phyloP scores from a whole-genome alignment of 345 rosid genomes.

The Ailanthus altissimus region DNA sequence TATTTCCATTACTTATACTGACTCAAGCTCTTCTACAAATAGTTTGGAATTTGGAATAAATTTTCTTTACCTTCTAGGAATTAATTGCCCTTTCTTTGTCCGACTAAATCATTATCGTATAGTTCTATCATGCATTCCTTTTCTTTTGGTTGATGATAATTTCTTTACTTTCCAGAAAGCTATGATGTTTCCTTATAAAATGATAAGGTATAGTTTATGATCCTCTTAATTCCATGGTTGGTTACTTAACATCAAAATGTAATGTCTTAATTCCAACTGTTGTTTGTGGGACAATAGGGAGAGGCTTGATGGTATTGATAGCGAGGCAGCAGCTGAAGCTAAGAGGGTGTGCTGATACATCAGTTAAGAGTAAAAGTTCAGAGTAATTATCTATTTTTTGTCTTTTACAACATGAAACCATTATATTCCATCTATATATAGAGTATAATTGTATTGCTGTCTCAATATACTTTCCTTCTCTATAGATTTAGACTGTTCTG shows the following conservation, averaged over 20 bases:
- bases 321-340: conserved; percentile 92
- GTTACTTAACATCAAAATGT: neutral
- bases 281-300: conserved; percentile 53
- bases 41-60: neutral
- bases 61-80: neutral
- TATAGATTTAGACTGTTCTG: neutral
- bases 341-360: conserved; percentile 83
- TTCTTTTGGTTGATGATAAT: neutral
- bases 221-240: neutral
- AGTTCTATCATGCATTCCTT: neutral
- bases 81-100: neutral
- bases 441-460: too few species aligned
- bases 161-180: neutral
- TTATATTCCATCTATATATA: neutral
- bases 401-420: neutral
- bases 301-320: conserved; percentile 59
- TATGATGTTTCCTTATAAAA: neutral
- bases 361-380: conserved; percentile 71
- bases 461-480: neutral
- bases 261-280: neutral
- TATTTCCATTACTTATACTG: neutral
- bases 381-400: conserved; percentile 38
- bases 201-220: neutral
- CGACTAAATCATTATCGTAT: neutral
- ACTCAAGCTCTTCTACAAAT: neutral